phyloP scores from a whole-genome alignment of 352 stramenopile genomes.

The Pythium phragmitis region DNA sequence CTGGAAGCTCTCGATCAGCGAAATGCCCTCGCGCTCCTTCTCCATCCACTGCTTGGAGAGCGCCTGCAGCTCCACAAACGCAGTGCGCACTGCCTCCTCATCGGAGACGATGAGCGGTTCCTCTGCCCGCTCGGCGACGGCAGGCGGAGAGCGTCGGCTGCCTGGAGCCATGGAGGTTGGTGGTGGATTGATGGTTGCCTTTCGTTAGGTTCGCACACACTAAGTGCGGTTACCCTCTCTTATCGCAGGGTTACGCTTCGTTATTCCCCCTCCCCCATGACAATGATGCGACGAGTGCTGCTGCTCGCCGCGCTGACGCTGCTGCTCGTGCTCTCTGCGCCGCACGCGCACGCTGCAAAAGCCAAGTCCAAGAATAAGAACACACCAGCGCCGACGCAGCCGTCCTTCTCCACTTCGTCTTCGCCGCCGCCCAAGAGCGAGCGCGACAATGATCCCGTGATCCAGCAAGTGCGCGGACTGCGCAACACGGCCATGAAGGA shows the following conservation, averaged over 20 bases:
- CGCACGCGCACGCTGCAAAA: slow-evolving; percentile 19
- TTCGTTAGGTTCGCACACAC: slow-evolving; percentile 28
- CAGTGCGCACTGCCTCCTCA: slow-evolving; percentile 10
- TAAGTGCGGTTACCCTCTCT: slow-evolving; percentile 10
- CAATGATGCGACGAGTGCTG: slow-evolving; percentile 20
- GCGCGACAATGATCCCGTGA: slow-evolving; percentile 60
- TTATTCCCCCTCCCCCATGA: background rate
- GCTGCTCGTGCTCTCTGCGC: slow-evolving; percentile 31
- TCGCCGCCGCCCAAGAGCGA: slow-evolving; percentile 31
- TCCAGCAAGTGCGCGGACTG: slow-evolving; percentile 62
- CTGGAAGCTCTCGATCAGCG: slow-evolving; percentile 67
- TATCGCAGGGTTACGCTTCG: background rate
- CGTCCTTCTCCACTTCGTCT: slow-evolving; percentile 7
- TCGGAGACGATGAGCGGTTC: background rate
- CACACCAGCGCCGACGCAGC: slow-evolving; percentile 12
- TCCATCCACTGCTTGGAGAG: slow-evolving; percentile 51
- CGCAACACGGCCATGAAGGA: slow-evolving; percentile 75
- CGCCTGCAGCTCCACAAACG: slow-evolving; percentile 48
- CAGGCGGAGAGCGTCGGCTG: background rate
- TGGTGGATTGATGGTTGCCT: slow-evolving; percentile 1
- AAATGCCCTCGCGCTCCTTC: slow-evolving; percentile 65
- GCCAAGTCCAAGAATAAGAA: slow-evolving; percentile 12
- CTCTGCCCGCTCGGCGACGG: background rate
- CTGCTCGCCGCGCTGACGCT: slow-evolving; percentile 23
- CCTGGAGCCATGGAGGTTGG: no score